Conservation (phyloP, 352 stramenopile genomes). For the Pythium aquatile region DNA sequence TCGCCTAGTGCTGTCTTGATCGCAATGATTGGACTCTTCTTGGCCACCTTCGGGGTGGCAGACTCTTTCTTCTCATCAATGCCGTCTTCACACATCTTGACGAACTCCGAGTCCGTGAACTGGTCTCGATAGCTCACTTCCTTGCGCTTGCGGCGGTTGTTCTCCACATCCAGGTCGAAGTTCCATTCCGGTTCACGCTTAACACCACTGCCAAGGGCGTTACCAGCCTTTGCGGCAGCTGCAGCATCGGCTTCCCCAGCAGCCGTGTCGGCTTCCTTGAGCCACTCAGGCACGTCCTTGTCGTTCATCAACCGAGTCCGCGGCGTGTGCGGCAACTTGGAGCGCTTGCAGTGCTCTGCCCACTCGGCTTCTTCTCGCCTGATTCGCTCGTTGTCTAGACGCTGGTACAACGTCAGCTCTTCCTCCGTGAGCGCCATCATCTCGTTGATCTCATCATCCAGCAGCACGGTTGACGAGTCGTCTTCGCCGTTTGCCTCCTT, state of each 20-base stretch:
- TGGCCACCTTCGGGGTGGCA: constrained; percentile 27
- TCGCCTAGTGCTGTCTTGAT: constrained; percentile 12
- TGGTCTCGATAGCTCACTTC: constrained; percentile 86
- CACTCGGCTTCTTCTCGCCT: constrained; percentile 64
- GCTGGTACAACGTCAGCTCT: constrained; percentile 77
- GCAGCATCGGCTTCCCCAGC: background rate
- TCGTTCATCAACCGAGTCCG: constrained; percentile 70
- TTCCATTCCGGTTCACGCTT: constrained; percentile 64
- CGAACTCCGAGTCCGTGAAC: constrained; percentile 85
- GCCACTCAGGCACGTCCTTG: constrained; percentile 70
- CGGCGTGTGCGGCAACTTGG: constrained; percentile 37
- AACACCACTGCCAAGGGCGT: background rate
- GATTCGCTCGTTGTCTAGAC: constrained; percentile 62
- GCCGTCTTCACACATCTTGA: constrained; percentile 87
- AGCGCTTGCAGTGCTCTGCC: constrained; percentile 63
- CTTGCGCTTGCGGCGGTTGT: constrained; percentile 68
- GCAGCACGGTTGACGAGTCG: constrained; percentile 58
- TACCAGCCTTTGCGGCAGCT: background rate
- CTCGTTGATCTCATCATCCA: constrained; percentile 87
- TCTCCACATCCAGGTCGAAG: constrained; percentile 51
- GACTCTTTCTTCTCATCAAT: constrained; percentile 36
- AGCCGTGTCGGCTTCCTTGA: constrained; percentile 60
- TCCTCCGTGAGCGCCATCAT: constrained; percentile 90
- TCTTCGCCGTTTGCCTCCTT: constrained; percentile 62
- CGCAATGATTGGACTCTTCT: constrained; percentile 14